Base-by-base conservation (phyloP, 495 filamentous ascomycete species). In the Hypoxylon cercidicola region DNA sequence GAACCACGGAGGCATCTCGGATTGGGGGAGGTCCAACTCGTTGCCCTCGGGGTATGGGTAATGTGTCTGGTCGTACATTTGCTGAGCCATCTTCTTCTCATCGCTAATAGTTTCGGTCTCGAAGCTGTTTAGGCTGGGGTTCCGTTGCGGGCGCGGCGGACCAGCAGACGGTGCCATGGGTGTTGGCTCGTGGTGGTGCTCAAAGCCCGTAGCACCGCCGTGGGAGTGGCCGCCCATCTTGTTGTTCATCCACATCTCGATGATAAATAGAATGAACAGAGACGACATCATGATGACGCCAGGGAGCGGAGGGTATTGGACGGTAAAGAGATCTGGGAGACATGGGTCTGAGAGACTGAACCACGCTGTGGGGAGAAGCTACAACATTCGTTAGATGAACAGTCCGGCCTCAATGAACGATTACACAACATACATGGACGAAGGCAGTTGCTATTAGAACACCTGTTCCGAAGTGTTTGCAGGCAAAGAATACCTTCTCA, bases 401-500 rank as follows among this genome's bases (percentile, higher is more conserved):
- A n/a, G n/a, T n/a, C 43, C 32, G 25, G 39, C 9, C 6, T 18
- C 20, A 13, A 16, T 32, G 13, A n/a, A 45, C n/a, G 16, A 3
- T 16, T 28, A 44, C 43, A 34, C n/a, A 25, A 56, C 81, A 73
- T 74, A 89, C 86, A 75, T 91, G 88, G 18, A 90, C 79, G 56
- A 90, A 90, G 9, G 87, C 88, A 1, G 88, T 91, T 19, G 88
- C 85, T 47, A 91, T 75, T 46, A 91, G 82, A 28, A 90, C 84
- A 19, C 88, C 88, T 6, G 88, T 89, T 47, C 88, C 88, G 61
- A 91, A 90, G 60, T 91, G 88, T 62, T 83, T 83, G 68, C 80
- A 81, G 52, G 78, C 73, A 64, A 85, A 85, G 73, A 85, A 84
- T 37, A 81, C 65, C 72, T 78, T 82, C 9, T 73, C 65, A 7